Conservation (phyloP, 352 stramenopile genomes). For the Thraustochytrium striatum region DNA sequence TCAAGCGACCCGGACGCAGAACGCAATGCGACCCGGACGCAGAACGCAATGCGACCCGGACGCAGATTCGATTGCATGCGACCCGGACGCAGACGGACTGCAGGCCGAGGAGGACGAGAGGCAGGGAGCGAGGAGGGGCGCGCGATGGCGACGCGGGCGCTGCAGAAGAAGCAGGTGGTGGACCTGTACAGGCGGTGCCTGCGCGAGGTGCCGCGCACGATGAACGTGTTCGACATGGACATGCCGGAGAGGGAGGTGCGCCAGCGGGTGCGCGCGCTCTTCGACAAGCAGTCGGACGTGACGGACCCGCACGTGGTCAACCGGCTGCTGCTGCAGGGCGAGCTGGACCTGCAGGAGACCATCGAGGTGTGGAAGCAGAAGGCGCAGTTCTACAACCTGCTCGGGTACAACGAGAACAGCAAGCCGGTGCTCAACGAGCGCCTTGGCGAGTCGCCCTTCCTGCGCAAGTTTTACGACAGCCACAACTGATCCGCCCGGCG, state of each 20-base stretch:
- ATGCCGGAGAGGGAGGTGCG: conserved; percentile 4
- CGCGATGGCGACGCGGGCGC: too few relatives aligned
- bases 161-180: conserved; percentile 38
- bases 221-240: conserved; percentile 41
- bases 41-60: too few relatives aligned
- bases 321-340: conserved; percentile 35
- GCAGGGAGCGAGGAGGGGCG: too few relatives aligned
- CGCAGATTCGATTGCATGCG: too few relatives aligned
- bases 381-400: conserved; percentile 14
- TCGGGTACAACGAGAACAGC: conserved; percentile 5
- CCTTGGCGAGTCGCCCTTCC: conserved; percentile 9
- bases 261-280: conserved; percentile 11
- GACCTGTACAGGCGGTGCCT: conserved; percentile 40
- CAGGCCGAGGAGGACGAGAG: too few relatives aligned
- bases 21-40: too few relatives aligned
- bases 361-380: conserved; percentile 47
- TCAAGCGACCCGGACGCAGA: too few relatives aligned
- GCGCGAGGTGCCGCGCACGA: conserved; percentile 22
- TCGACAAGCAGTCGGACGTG: conserved; percentile 19
- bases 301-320: conserved; percentile 26
- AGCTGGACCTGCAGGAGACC: conserved; percentile 40
- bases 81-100: too few relatives aligned
- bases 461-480: conserved; percentile 24
- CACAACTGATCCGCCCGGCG: background rate
- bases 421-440: conserved; percentile 20